phyloP scores from a whole-genome alignment of 2,329 filamentous ascomycete genomes.

The Pseudogymnoascus sp. region DNA sequence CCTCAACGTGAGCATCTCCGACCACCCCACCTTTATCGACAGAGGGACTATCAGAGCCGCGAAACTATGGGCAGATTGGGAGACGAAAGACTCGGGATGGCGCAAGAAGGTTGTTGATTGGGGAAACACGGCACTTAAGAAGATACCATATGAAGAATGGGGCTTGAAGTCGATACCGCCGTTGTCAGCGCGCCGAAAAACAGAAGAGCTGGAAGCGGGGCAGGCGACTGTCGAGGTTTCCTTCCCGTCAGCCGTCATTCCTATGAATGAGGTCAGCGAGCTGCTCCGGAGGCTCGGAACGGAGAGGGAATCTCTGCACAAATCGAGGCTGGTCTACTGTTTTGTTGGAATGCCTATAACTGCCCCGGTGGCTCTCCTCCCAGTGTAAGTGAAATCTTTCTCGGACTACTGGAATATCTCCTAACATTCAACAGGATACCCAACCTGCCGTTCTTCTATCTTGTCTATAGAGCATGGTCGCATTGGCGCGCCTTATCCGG shows the following conservation, averaged over 20 bases:
- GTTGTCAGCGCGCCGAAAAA: conserved; percentile 55
- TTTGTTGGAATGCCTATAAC: conserved; percentile 74
- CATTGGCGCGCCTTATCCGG: conserved; percentile 82
- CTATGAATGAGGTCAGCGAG: conserved; percentile 50
- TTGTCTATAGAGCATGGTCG: conserved; percentile 83
- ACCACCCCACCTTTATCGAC: conserved; percentile 53
- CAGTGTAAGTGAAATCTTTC: conserved; percentile 54
- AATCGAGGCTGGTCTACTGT: conserved; percentile 69
- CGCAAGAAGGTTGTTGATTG: conserved; percentile 78
- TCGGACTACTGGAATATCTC: background rate
- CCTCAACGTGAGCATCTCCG: conserved; percentile 46
- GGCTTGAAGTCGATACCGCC: conserved; percentile 89
- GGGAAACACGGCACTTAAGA: conserved; percentile 75
- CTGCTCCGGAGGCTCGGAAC: conserved; percentile 65
- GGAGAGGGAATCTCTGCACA: conserved; percentile 72
- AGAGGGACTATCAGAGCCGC: conserved; percentile 62
- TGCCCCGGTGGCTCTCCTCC: conserved; percentile 72
- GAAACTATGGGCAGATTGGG: conserved; percentile 77
- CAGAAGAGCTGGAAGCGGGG: conserved; percentile 55
- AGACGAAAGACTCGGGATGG: conserved; percentile 76
- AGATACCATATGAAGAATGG: conserved; percentile 97
- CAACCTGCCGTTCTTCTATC: conserved; percentile 95
- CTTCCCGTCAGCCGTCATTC: conserved; percentile 65
- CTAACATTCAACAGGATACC: conserved; percentile 54
- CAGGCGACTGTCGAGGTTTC: conserved; percentile 62